These are phyloP conservation scores for Monosporascus ibericus DNA, from an alignment of 2,329 filamentous ascomycete species.

Conservation along the genomic window DNA sequence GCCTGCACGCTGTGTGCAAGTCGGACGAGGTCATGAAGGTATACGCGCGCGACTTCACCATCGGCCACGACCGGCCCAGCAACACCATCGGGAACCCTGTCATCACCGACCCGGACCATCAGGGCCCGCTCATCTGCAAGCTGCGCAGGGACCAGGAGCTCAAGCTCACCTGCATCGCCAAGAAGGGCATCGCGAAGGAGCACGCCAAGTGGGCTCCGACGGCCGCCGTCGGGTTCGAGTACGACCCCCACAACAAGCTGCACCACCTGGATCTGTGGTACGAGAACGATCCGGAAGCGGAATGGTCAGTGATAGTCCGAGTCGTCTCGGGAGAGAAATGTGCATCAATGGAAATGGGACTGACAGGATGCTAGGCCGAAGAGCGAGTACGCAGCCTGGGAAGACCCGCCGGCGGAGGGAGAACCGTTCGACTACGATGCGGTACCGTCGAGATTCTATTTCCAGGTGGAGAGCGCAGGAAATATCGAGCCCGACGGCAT, in stretches of 20 bases:
- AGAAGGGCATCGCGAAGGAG: conserved; percentile 98
- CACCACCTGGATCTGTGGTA: conserved; percentile 93
- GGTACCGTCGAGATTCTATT: conserved; percentile 79
- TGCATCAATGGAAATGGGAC: not conserved
- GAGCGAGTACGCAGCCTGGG: conserved; percentile 72
- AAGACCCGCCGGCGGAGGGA: conserved; percentile 73
- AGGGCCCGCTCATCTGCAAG: conserved; percentile 84
- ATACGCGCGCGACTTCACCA: conserved; percentile 81
- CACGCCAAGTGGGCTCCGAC: conserved; percentile 97
- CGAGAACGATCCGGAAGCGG: conserved; percentile 72
- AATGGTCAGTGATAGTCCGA: conserved; percentile 61
- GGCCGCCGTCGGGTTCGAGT: conserved; percentile 90
- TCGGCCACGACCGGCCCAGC: conserved; percentile 64
- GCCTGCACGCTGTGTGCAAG: conserved; percentile 78
- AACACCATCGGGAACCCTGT: conserved; percentile 74
- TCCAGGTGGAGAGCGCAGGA: conserved; percentile 85
- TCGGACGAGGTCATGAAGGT: conserved; percentile 87
- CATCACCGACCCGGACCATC: conserved; percentile 73
- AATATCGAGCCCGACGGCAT: conserved; percentile 86
- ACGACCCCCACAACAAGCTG: conserved; percentile 95
- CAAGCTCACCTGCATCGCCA: conserved; percentile 84
- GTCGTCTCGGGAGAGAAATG: not conserved
- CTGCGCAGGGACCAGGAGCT: conserved; percentile 84
- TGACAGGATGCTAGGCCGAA: conserved; percentile 57
- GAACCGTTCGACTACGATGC: conserved; percentile 90